These are phyloP conservation scores for Aspergillus mulundensis DNA, from an alignment of 495 filamentous ascomycete species.

Conservation along the genomic window DNA sequence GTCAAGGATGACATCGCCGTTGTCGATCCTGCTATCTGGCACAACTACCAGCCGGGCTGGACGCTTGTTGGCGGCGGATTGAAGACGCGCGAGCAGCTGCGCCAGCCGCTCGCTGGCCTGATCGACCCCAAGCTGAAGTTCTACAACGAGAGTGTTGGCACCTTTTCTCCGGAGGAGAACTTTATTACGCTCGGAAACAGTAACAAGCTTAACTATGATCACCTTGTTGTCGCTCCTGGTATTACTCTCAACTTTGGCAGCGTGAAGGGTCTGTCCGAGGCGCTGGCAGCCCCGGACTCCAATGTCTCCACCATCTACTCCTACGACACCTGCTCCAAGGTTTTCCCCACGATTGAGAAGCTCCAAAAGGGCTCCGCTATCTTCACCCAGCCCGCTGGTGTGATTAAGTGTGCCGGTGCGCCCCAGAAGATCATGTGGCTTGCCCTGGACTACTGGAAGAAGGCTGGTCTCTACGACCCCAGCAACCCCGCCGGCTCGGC, in stretches of 20 bases:
- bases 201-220: slow-evolving; percentile 57
- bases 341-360: slow-evolving; percentile 50
- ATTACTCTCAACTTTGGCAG: slow-evolving; percentile 52
- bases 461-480: slow-evolving; percentile 53
- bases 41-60: slow-evolving; percentile 72
- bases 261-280: slow-evolving; percentile 58
- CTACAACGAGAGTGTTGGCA: slow-evolving; percentile 50
- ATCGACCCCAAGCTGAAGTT: slow-evolving; percentile 59
- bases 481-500: slow-evolving; percentile 36
- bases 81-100: slow-evolving; percentile 52
- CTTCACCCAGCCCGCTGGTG: slow-evolving; percentile 64
- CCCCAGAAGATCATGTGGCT: slow-evolving; percentile 73
- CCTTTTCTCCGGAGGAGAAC: slow-evolving; percentile 57
- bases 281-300: slow-evolving; percentile 50
- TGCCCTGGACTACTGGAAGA: slow-evolving; percentile 61
- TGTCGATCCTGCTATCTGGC: slow-evolving; percentile 58
- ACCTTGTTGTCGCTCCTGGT: slow-evolving; percentile 62
- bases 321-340: slow-evolving; percentile 58
- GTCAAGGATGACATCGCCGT: slow-evolving; percentile 60
- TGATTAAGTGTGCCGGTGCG: slow-evolving; percentile 66
- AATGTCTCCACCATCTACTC: slow-evolving; percentile 63
- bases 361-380: slow-evolving; percentile 56
- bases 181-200: slow-evolving; percentile 54
- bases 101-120: slow-evolving; percentile 46
- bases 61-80: slow-evolving; percentile 65